Base-by-base conservation (phyloP, 768 basidiomycete species). In the Candolleomyces efflorescens region DNA sequence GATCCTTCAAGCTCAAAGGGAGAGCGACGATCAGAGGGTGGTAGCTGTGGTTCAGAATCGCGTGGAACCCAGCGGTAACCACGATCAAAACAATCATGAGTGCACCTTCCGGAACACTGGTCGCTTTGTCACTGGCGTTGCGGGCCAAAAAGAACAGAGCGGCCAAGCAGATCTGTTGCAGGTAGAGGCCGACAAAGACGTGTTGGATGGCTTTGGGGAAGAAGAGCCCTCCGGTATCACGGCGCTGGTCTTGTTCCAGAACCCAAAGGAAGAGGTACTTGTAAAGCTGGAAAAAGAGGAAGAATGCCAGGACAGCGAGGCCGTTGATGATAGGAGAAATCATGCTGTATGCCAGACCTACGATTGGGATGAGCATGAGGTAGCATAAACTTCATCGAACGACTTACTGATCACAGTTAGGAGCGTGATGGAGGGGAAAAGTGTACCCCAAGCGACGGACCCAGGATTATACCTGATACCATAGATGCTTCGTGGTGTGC, bases 271-370 rank as follows among this genome's bases (percentile, higher is more conserved):
- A 94, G 27, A 92, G 82, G 64, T 93, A 94, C 71, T 91, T 92
- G 81, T 90, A 93, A 37, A 92, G 72, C 59, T 85, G 74, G 71
- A 89, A 95, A 73, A 93, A 90, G 45, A 87, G 70, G 70, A 90
- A 86, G 78, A 98, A 97, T 1, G 91, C 85, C 26, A 79, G 77
- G 62, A 84, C 84, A 2, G 91, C 86, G 47, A 98, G 84, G 7
- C 95, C 95, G 62, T 93, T 95, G 75, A 97, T 94, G 67, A 98
- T 79, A 0, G 96, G 95, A 5, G 93, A 87, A 63, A 98, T 95
- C 68, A 94, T 81, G 36, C 86, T 87, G 74, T 98, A 98, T 2
- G 82, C 87, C 24, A 92, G 69, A 9, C 87, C 85, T 87, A 57
- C 12, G 45, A 43, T 23, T 20, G 18, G n/a, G 37, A 65, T 41